Percentiles rank a stretch among this genome's conserved stretches.
phyloP scores from a whole-genome alignment of 306 rosid species.

The Cucurbita maxima region DNA sequence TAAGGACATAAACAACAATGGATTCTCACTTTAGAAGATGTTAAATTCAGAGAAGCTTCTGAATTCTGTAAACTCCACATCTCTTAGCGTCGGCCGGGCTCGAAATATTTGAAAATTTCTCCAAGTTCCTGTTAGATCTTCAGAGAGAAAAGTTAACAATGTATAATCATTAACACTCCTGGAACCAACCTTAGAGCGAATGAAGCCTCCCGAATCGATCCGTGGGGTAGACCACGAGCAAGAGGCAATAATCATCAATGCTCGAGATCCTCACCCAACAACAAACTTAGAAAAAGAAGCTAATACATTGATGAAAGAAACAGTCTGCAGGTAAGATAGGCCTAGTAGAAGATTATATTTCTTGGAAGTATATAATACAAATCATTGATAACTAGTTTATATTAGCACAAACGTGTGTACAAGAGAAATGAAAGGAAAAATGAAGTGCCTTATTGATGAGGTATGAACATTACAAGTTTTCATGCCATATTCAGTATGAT shows the following conservation, averaged over 20 bases:
- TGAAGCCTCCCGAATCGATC: neutral
- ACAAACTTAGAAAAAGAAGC: neutral
- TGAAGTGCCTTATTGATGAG: neutral
- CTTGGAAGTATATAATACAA: neutral
- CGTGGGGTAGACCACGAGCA: neutral
- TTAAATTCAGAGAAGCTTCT: neutral
- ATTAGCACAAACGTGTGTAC: neutral
- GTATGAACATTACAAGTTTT: neutral
- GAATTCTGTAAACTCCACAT: neutral
- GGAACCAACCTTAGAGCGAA: neutral
- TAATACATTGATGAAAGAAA: no score
- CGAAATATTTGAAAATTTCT: neutral
- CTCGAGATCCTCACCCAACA: neutral
- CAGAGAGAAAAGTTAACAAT: neutral
- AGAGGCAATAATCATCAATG: neutral
- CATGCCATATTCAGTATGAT: conserved; percentile 5
- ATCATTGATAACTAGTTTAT: neutral
- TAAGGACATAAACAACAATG: neutral
- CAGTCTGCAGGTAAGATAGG: neutral
- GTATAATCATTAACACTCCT: neutral
- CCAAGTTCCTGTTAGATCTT: neutral
- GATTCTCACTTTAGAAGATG: neutral
- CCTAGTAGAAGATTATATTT: neutral
- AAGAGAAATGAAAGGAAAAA: neutral
- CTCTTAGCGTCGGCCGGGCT: neutral